Conservation (phyloP, 2,329 filamentous ascomycete species). For the Dryadomyces sulphureus region DNA sequence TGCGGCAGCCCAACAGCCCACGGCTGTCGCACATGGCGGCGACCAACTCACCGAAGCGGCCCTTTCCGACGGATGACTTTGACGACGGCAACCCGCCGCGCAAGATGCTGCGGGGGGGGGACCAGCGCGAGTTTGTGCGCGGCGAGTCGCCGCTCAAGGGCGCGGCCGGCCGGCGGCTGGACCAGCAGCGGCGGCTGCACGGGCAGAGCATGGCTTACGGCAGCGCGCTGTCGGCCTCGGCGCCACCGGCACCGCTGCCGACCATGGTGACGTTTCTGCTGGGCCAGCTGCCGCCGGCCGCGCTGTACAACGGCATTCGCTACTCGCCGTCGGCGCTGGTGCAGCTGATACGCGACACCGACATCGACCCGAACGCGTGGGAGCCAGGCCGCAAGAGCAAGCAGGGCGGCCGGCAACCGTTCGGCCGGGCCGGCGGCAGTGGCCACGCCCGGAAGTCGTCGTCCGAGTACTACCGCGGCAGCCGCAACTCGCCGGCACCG, state of each 20-base stretch:
- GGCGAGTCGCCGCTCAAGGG: conserved; percentile 91
- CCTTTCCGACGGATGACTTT: conserved; percentile 55
- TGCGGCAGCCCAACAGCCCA: conserved; percentile 7
- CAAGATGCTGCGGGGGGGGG: conserved; percentile 63
- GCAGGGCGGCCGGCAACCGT: not conserved
- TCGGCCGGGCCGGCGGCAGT: not conserved
- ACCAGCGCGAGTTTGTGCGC: conserved; percentile 64
- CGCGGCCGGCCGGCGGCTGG: conserved; percentile 69
- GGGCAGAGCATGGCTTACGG: conserved; percentile 22
- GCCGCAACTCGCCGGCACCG: conserved; percentile 10
- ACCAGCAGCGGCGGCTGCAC: conserved; percentile 56
- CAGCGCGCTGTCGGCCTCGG: conserved; percentile 16
- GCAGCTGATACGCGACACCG: conserved; percentile 52
- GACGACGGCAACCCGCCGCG: conserved; percentile 60
- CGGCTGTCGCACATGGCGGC: conserved; percentile 13
- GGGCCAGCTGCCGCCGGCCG: conserved; percentile 58
- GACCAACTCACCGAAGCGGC: conserved; percentile 44
- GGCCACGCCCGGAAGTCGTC: conserved; percentile 25
- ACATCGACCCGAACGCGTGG: conserved; percentile 44
- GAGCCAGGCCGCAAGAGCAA: conserved; percentile 20
- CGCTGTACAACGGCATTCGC: conserved; percentile 54
- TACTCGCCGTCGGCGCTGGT: conserved; percentile 62
- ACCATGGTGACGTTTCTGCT: conserved; percentile 51
- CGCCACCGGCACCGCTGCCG: conserved; percentile 51
- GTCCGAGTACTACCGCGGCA: conserved; percentile 19